Evolutionary conservation across 768 basidiomycete genomes (phyloP), one percentile per base, ranked within the genome.

Genomic region (Collybiopsis luxurians): DNA sequence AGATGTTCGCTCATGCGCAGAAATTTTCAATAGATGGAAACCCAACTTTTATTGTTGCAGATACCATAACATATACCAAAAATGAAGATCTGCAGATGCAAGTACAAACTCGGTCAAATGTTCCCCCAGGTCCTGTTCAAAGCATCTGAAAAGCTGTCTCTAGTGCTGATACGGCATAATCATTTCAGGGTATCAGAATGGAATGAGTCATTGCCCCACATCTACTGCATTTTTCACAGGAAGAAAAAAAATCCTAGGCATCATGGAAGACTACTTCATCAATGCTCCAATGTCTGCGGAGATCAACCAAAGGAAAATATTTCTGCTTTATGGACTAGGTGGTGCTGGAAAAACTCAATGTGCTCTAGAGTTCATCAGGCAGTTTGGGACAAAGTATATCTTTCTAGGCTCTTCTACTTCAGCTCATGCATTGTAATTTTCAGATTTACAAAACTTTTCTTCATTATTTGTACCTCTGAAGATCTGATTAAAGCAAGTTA

Each of bases 301-400:
- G 5, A 15, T 6, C 4, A 15, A 21, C 7, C 13, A 42, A 42
- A 15, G 19, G n/a, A 42, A 42, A 17, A n/a, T 42, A 10, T 42
- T 17, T 42, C 9, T 42, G 13, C n/a, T 42, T 5, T n/a, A 27
- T 21, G 46, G 46, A 26, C n/a, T 47, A 21, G 50, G 50, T 7
- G 50, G 50, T 11, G 23, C 50, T 13, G 50, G 50, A 52, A 52
- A 52, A 31, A 52, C 50, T 11, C 50, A 52, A 36, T 13, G 13
- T 34, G 50, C 38, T 9, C 34, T 52, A 17, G 23, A 52, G 50
- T 52, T 52, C 23, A 36, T n/a, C 15, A 6, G 26, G 10, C 7
- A 21, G 21, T 27, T 9, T 36, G 27, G 12, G 13, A 19, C 11
- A 12, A 52, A 36, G 50, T 52, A 24, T 21, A 15, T 10, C 6